These are phyloP conservation scores for Cladochytrium replicatum DNA, from an alignment of 192 early-diverging fungal species.

Conservation along the genomic window DNA sequence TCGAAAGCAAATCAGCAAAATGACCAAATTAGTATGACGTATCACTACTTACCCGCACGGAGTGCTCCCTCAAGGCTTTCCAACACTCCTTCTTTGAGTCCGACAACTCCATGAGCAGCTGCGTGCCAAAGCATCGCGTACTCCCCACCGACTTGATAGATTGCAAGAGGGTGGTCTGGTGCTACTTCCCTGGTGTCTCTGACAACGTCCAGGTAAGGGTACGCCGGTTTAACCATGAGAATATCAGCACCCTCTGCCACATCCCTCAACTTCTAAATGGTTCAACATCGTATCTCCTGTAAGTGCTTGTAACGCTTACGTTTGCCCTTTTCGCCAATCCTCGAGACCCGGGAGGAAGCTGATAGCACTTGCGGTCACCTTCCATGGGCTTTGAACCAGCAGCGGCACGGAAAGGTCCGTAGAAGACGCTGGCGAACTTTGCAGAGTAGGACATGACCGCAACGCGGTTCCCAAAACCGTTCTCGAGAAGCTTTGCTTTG, in stretches of 20 bases:
- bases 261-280: slow-evolving; percentile 61
- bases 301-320: slow-evolving; percentile 10
- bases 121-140: slow-evolving; percentile 56
- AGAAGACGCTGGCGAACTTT: slow-evolving; percentile 91
- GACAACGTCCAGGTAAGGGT: slow-evolving; percentile 90
- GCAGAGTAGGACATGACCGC: slow-evolving; percentile 94
- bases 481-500: slow-evolving; percentile 69
- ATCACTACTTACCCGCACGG: slow-evolving; percentile 51
- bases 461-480: slow-evolving; percentile 66
- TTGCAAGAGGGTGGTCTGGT: slow-evolving; percentile 83
- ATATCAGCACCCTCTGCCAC: slow-evolving; percentile 91
- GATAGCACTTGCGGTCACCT: slow-evolving; percentile 91
- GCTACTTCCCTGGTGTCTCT: slow-evolving; percentile 49
- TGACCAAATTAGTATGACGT: background rate
- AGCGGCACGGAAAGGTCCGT: slow-evolving; percentile 96
- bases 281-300: too few relatives aligned
- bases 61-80: slow-evolving; percentile 74
- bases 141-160: slow-evolving; percentile 76
- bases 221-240: slow-evolving; percentile 95
- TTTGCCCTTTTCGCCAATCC: slow-evolving; percentile 85
- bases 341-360: slow-evolving; percentile 80
- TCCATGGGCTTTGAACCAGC: slow-evolving; percentile 84
- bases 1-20: background rate
- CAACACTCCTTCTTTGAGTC: slow-evolving; percentile 70
- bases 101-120: slow-evolving; percentile 73